Conservation (phyloP, 805 yeast species). For the Lachancea sp. region DNA sequence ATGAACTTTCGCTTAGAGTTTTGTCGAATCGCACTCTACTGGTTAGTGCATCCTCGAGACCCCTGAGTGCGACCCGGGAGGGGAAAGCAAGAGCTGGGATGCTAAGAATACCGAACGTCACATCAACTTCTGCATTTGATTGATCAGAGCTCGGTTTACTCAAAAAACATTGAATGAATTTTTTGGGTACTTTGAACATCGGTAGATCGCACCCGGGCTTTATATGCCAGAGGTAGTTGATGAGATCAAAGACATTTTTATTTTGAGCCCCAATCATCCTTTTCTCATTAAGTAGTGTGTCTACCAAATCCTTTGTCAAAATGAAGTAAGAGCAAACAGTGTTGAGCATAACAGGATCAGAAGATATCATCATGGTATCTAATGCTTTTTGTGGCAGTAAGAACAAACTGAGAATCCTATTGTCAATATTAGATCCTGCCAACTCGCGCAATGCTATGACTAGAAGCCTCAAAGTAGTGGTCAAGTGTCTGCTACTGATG, state of each 20-base stretch:
- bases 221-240: slow-evolving; percentile 30
- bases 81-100: slow-evolving; percentile 23
- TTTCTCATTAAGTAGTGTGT: background rate
- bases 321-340: background rate
- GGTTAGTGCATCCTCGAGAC: background rate
- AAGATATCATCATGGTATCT: background rate
- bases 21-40: slow-evolving; percentile 5
- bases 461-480: background rate
- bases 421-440: too few relatives aligned
- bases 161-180: slow-evolving; percentile 15
- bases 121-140: slow-evolving; percentile 10
- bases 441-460: background rate
- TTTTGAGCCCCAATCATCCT: slow-evolving; percentile 19
- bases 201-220: slow-evolving; percentile 15
- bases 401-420: background rate
- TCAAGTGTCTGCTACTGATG: background rate
- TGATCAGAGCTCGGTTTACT: slow-evolving; percentile 14
- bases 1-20: slow-evolving; percentile 17
- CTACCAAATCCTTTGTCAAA: background rate
- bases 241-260: slow-evolving; percentile 22
- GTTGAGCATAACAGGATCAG: slow-evolving; percentile 4
- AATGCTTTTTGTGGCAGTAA: background rate
- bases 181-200: slow-evolving; percentile 21
- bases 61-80: slow-evolving; percentile 1
- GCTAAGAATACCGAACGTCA: slow-evolving; percentile 20